Conservation (phyloP, 2,329 filamentous ascomycete genomes). For the Claviceps sp. region DNA sequence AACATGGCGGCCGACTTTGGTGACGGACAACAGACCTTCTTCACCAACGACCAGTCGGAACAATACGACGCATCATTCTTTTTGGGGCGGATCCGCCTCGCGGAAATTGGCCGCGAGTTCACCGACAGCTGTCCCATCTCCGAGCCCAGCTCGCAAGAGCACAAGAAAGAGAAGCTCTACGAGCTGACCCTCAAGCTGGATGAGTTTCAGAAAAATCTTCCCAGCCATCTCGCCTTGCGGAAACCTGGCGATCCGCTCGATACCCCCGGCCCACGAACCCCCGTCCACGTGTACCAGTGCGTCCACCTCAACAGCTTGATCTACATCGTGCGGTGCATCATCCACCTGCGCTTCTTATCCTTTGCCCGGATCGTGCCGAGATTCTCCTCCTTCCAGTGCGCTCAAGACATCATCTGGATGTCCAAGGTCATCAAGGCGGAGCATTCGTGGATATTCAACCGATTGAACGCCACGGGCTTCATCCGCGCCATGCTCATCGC, state of each 20-base stretch:
- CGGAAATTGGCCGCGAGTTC: slow-evolving; percentile 1
- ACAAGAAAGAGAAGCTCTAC: slow-evolving; percentile 1
- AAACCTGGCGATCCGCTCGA: background rate
- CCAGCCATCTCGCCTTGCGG: background rate
- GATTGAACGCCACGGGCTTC: background rate
- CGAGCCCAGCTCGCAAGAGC: background rate
- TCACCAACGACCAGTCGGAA: background rate
- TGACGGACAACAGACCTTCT: background rate
- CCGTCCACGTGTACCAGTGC: background rate
- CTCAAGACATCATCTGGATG: slow-evolving; percentile 3
- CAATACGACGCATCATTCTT: slow-evolving; percentile 1
- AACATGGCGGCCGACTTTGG: background rate
- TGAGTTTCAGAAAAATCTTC: slow-evolving; percentile 2
- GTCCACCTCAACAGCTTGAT: slow-evolving; percentile 4
- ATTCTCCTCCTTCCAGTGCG: slow-evolving; percentile 1
- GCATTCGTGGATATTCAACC: background rate
- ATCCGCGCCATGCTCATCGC: slow-evolving; percentile 1
- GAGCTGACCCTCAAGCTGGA: slow-evolving; percentile 1
- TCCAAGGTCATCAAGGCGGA: background rate
- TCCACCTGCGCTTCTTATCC: slow-evolving; percentile 2
- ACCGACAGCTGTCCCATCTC: slow-evolving; percentile 3
- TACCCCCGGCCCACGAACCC: background rate
- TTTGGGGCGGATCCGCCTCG: slow-evolving; percentile 1
- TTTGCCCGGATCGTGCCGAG: background rate
- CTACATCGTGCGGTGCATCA: slow-evolving; percentile 3